Evolutionary conservation across 371 early-diverging fungal species (phyloP).

Genomic region (Mucor indicus): DNA sequence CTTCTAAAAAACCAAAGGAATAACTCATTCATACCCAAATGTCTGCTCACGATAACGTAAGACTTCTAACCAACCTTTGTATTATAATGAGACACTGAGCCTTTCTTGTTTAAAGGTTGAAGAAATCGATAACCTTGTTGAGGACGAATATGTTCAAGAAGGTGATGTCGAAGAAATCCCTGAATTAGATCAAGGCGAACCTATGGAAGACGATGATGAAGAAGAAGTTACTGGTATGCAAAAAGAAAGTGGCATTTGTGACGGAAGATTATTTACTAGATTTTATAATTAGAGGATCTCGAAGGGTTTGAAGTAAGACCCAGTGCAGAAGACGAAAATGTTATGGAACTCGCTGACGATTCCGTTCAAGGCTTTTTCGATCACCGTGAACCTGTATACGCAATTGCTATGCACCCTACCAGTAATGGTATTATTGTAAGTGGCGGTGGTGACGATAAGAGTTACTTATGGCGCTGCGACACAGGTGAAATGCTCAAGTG

Average conservation of each 20-base stretch:
- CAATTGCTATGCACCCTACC: slow-evolving; percentile 82
- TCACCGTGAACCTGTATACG: slow-evolving; percentile 89
- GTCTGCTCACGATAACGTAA: too few species aligned
- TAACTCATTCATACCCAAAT: too few species aligned
- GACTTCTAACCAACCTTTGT: too few species aligned
- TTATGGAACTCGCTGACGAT: slow-evolving; percentile 78
- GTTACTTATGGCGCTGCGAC: slow-evolving; percentile 85
- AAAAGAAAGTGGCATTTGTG: not conserved
- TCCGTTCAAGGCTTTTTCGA: slow-evolving; percentile 91
- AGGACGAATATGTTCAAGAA: slow-evolving; percentile 42
- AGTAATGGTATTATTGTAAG: slow-evolving; percentile 61
- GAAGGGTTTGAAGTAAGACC: slow-evolving; percentile 37
- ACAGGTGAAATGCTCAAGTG: slow-evolving; percentile 74
- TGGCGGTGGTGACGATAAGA: slow-evolving; percentile 95
- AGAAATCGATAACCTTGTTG: slow-evolving; percentile 40
- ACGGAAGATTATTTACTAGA: not conserved
- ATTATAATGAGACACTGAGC: too few species aligned
- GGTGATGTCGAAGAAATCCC: slow-evolving; percentile 32
- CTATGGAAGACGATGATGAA: slow-evolving; percentile 42
- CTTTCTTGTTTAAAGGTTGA: too few species aligned
- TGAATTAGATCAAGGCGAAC: slow-evolving; percentile 42
- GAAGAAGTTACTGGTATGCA: slow-evolving; percentile 24
- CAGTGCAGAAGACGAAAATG: slow-evolving; percentile 52
- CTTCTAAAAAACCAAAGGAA: too few species aligned
- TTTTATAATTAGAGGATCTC: not conserved